Base-by-base conservation (phyloP, 306 rosid genomes). In the Lathyrus oleraceus region DNA sequence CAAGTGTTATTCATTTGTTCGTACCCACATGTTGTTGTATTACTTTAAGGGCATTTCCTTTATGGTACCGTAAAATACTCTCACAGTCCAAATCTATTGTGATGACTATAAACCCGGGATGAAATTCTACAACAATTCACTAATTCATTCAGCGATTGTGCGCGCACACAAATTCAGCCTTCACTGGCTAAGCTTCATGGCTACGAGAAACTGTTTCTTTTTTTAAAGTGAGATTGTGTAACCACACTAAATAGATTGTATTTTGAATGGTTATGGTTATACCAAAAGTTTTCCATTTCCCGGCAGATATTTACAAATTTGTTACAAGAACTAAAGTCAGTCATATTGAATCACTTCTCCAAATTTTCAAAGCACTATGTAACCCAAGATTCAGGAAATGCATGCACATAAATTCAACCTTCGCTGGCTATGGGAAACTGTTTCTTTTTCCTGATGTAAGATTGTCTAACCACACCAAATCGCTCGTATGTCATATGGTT, bases 261-360 rank as follows among this genome's bases (percentile, higher is more conserved):
- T 6, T 65, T 44, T 16, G 58, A 65, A 17, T 20, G 58, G 58
- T 51, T 43, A 35, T 51, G 64, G 51, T 76, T 62, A 56, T 53
- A 53, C 36, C 49, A 10, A 8, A 21, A 12, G 2, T 19, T 40
- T 70, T 45, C 32, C 38, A 47, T 64, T 75, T 60, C 30, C 45
- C 9, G 23, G 58, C 21, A 39, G 15, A 65, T 59, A 58, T 23
- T 68, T 71, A 20, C 13, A 65, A 65, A 48, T 47, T 20, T 53
- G 21, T 69, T 48, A 64, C 43, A 4, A 5, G 10, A 53, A 32
- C 49, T 51, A 54, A 59, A 73, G 35, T 10, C 51, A 61, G 49
- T 35, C 9, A 8, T 51, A 21, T 63, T 47, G 61, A n/a, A 23
- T 16, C 36, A 61, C 15, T 44, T 39, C 40, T 62, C 73, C 71